Evolutionary conservation across 2,329 filamentous ascomycete species (phyloP), one percentile per base, ranked within the genome.

Genomic region (Pestalotiopsis sp.): DNA sequence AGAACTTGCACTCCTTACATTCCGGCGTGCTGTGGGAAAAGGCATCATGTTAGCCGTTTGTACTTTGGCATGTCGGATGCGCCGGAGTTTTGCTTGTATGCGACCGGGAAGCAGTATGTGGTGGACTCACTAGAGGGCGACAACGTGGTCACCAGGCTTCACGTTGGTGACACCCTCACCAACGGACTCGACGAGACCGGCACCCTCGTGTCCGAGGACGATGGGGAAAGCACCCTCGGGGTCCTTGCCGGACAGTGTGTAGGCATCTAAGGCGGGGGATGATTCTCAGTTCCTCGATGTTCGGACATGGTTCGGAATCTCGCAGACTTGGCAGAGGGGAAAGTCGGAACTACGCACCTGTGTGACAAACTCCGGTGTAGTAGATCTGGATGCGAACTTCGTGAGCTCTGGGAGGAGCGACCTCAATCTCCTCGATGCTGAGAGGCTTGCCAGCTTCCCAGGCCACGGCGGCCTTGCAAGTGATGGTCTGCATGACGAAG

Each of bases 281-380:
- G 66, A 23, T 23, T 13, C 17, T 75, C 68, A 76, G 67, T 66
- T 68, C 39, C n/a, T 20, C 27, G 36, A 39, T 27, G 39, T 61
- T 73, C 76, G 75, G 75, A 77, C 70, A 76, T 80, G 74, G 56
- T 52, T 76, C 74, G 75, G 74, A 23, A 70, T 76, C 59, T 67
- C 67, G 67, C 49, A 67, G 61, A 58, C 69, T 71, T 68, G 62
- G 67, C 36, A 45, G 31, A n/a, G 56, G 45, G 36, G 36, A 59
- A 38, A 17, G 13, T n/a, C 69, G 65, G 57, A 63, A 36, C 68
- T 64, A 78, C 81, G 75, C 84, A 96, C 94, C 94, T 80, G 95
- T 99, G 86, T 99, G 96, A 87, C 96, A 99, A 80, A 99, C 96
- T 83, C 96, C 96, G 67, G 96, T 99, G 87, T 98, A 97, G 87